Base-by-base conservation (phyloP, 228 moss, liverwort and hornwort genomes). In the Sphagnum fallax region DNA sequence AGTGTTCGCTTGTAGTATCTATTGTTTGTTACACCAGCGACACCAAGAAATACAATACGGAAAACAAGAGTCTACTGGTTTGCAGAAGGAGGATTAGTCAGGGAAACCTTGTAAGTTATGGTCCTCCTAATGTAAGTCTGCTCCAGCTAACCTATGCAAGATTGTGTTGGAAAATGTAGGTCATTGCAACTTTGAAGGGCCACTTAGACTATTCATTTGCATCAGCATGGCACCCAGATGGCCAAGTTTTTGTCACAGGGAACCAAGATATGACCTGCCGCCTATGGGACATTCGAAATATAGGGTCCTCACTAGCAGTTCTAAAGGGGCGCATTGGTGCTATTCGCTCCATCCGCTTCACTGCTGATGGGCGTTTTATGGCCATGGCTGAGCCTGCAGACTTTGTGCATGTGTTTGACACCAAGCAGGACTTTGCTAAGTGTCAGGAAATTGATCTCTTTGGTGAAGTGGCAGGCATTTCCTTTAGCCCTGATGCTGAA, bases 371-470 rank as follows among this genome's bases (percentile, higher is more conserved):
- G 65, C 90, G 90, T 13, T 94, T 91, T 71, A 86, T 98, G 98
- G 94, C 92, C 14, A 94, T 98, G 98, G 94, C 98, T 8, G 98
- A 98, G 80, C 98, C 98, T 70, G 93, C 94, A 57, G 98, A 98
- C 72, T 98, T 98, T 75, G 98, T 98, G 77, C 98, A 98, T 74
- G 79, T 98, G 51, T 98, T 89, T 75, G 94, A 98, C 78, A 90
- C 92, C 0, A 90, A 89, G 72, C 88, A 89, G 75, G 89, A 84
- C 53, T 98, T 90, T 67, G 84, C 76, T 53, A 90, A 84, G 59
- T 92, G 87, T 72, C 98, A 98, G 76, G 98, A 98, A 80, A 90
- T 98, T 52, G 98, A 98, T 65, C 87, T 98, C 13, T 98, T 98
- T 70, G 98, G 98, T 47, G 98, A 98, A 66, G 89, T 98, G 7